Base-by-base conservation (phyloP, 257 asterid genomes). In the Hygrophila difformis region DNA sequence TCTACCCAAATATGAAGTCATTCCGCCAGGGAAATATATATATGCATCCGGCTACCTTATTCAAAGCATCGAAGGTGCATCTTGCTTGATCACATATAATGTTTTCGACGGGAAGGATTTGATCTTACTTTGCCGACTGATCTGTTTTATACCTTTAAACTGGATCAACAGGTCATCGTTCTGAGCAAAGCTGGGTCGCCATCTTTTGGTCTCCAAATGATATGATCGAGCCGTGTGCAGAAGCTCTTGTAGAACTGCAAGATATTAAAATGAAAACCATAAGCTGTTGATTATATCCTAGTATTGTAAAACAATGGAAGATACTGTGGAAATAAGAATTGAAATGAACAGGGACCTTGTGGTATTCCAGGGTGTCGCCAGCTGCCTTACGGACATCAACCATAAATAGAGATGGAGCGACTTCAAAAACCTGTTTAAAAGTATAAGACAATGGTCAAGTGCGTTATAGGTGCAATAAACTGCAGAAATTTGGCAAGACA, bases 331-430 rank as follows among this genome's bases (percentile, higher is more conserved):
- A 54, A 18, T 49, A 38, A 49, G 61, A 33, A 53, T 11, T 35
- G 52, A 20, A 18, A 61, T 56, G 15, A 39, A 37, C 55, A 47
- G 64, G 31, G 23, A 84, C 94, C 91, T 75, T 79, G 61, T 89
- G 96, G 68, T 84, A 89, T 62, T 89, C 96, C 50, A 89, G 78
- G 39, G 94, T 82, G 54, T 77, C 97, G 40, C 96, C 98, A 26
- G 94, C 93, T 45, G 91, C 86, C 70, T 84, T 84, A 24, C 98
- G 80, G 35, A 79, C 93, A 50, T 89, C 98, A 61, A 85, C 96
- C 98, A 85, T 85, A 55, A 77, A 89, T 64, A 89, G 96, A 45
- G 94, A 73, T 10, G 93, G 82, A 4, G 93, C 94, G 14, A 89
- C 93, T 79, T 85, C 91, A 58, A 45, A 89, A 49, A 89, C 92